phyloP scores from a whole-genome alignment of 148 eudicot genomes.

The Amaranthus hypochondriacus region DNA sequence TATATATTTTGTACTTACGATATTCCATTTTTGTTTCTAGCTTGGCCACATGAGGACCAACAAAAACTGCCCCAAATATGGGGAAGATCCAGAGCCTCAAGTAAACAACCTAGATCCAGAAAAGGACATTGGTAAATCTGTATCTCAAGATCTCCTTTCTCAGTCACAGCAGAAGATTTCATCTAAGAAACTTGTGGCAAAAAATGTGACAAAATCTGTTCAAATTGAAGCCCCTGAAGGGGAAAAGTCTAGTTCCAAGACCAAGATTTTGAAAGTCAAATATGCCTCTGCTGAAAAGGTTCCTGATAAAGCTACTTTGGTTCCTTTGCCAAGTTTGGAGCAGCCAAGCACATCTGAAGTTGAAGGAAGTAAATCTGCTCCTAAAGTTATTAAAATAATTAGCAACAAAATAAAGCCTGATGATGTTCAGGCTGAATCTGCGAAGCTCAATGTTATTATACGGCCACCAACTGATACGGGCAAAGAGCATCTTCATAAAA shows the following conservation, averaged over 20 bases:
- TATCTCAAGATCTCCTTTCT: slow-evolving; percentile 34
- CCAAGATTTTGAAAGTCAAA: slow-evolving; percentile 79
- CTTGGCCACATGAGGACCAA: slow-evolving; percentile 98
- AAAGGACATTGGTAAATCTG: slow-evolving; percentile 41
- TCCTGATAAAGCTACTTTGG: slow-evolving; percentile 48
- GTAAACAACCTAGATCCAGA: slow-evolving; percentile 53
- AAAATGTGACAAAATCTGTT: slow-evolving; percentile 20
- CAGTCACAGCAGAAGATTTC: slow-evolving; percentile 28
- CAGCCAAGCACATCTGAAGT: slow-evolving; percentile 53
- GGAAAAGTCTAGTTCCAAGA: slow-evolving; percentile 55
- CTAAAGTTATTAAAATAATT: slow-evolving; percentile 70
- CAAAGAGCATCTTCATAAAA: slow-evolving; percentile 57
- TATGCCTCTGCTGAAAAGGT: slow-evolving; percentile 55
- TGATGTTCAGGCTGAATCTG: slow-evolving; percentile 53
- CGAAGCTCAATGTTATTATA: slow-evolving; percentile 58
- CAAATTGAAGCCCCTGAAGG: slow-evolving; percentile 53
- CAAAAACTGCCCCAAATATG: slow-evolving; percentile 84
- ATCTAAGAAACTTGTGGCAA: slow-evolving; percentile 26
- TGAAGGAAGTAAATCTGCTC: slow-evolving; percentile 50
- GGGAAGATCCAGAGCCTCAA: slow-evolving; percentile 67
- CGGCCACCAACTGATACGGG: slow-evolving; percentile 74
- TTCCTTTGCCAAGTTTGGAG: slow-evolving; percentile 49
- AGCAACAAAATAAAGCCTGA: slow-evolving; percentile 64
- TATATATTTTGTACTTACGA: slow-evolving; percentile 1
- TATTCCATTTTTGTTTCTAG: slow-evolving; percentile 34